Evolutionary conservation across 1,139 yeast genomes (phyloP).

Genomic region (Yamadazyma sp.): DNA sequence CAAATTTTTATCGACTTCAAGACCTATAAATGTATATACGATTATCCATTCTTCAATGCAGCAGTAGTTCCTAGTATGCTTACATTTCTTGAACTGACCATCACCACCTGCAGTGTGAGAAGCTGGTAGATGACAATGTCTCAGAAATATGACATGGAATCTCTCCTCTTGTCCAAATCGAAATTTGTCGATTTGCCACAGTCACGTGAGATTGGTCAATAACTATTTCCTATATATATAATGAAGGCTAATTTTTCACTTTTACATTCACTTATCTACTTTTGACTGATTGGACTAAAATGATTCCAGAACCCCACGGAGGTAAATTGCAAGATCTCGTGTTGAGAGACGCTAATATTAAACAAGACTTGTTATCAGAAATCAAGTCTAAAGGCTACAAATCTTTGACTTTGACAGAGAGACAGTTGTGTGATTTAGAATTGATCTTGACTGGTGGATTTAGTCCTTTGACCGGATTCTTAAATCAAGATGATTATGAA

Average conservation of each 20-base stretch:
- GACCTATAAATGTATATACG: too few species aligned
- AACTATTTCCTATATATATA: not conserved
- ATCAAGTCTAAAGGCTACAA: constrained; percentile 46
- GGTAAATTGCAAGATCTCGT: constrained; percentile 84
- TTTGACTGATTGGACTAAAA: constrained; percentile 3
- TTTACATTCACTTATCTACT: not conserved
- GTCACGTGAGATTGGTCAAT: constrained; percentile 7
- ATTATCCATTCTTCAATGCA: too few species aligned
- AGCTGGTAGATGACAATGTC: too few species aligned
- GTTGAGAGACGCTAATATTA: constrained; percentile 71
- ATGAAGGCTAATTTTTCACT: not conserved
- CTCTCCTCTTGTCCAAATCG: too few species aligned
- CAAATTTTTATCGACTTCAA: too few species aligned
- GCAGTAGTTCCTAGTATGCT: too few species aligned
- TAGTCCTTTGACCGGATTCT: constrained; percentile 87
- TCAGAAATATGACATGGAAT: too few species aligned
- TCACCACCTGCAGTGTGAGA: too few species aligned
- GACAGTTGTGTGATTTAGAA: constrained; percentile 93
- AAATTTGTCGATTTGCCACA: constrained; percentile 1
- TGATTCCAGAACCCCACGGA: constrained; percentile 85
- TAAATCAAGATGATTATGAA: constrained; percentile 76
- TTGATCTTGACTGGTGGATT: constrained; percentile 92
- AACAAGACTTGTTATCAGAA: constrained; percentile 57
- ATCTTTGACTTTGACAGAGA: constrained; percentile 65
- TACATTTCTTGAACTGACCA: too few species aligned